Base-by-base conservation (phyloP, 163 green algal species). In the Picocystis sp. region DNA sequence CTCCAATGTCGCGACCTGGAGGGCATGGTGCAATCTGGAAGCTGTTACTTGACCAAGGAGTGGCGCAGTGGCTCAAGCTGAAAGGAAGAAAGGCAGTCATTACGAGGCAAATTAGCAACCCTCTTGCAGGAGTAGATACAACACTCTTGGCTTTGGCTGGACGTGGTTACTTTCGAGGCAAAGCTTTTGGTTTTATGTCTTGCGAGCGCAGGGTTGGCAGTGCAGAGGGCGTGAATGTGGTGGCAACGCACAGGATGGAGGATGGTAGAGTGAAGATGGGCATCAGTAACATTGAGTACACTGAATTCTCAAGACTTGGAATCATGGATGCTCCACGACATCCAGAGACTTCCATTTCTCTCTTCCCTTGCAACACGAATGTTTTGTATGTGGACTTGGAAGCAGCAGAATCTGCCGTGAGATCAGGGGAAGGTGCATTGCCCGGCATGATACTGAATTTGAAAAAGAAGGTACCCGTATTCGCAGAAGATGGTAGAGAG, bases 21-120 rank as follows among this genome's bases (percentile, higher is more conserved):
- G 90, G 90, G 2, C 90, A 99, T 63, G 90, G 90, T 12, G 89
- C 83, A 34, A 92, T 97, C 55, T 99, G 90, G 89, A 98, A 98
- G 74, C 79, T 97, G 12, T 91, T 95, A 81, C 64, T 74, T 19
- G 89, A 98, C 62, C 58, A 87, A 52, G 87, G 86, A 17, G 58
- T 75, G 10, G 60, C 74, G 25, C 51, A 63, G 10, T 77, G 69
- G 69, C 21, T 67, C 1, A 33, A 38, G 11, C 23, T 62, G 25
- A 55, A 71, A 34, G 67, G 70, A 19, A 62, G 83, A 8, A 62
- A 76, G 55, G 81, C 81, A 3, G 84, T 78, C 1, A 62, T 96
- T 9, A 74, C 96, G 45, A 77, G 89, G 1, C 88, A 97, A 64
- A 93, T 96, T 62, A 83, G 74, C 79, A 98, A 98, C 67, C 89